These are phyloP conservation scores for Verticillium longisporum DNA, from an alignment of 2,329 filamentous ascomycete genomes.

Conservation along the genomic window DNA sequence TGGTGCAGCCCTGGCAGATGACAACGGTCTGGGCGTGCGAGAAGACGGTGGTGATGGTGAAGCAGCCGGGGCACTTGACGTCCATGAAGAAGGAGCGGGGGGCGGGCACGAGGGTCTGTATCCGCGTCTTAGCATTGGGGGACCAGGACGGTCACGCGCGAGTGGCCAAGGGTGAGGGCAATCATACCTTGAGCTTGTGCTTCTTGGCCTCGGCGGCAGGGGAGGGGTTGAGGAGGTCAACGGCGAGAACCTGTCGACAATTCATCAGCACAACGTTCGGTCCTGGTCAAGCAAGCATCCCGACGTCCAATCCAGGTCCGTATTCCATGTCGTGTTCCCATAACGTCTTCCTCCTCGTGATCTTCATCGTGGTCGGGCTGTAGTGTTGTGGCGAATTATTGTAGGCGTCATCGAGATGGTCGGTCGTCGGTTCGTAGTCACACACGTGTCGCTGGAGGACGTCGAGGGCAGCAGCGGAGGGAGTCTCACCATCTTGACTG, in stretches of 20 bases:
- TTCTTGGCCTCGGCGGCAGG: slow-evolving; percentile 97
- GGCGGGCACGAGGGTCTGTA: slow-evolving; percentile 82
- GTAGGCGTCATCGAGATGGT: slow-evolving; percentile 11
- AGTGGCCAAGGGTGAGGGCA: slow-evolving; percentile 1
- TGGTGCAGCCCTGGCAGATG: slow-evolving; percentile 99
- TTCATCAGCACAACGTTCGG: slow-evolving; percentile 16
- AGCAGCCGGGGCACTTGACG: slow-evolving; percentile 99
- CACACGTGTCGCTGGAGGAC: slow-evolving; percentile 8
- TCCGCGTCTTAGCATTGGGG: slow-evolving; percentile 10
- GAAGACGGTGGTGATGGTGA: slow-evolving; percentile 99
- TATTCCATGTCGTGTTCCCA: slow-evolving; percentile 3
- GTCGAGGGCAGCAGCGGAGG: slow-evolving; percentile 11
- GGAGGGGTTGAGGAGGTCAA: slow-evolving; percentile 99
- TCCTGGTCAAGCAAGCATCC: slow-evolving; percentile 4
- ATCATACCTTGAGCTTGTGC: slow-evolving; percentile 98
- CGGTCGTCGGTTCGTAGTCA: slow-evolving; percentile 7
- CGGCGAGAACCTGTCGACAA: slow-evolving; percentile 67
- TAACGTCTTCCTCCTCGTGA: slow-evolving; percentile 6
- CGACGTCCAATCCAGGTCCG: not conserved
- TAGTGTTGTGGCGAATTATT: slow-evolving; percentile 9
- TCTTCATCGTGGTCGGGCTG: not conserved
- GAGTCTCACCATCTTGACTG: slow-evolving; percentile 63
- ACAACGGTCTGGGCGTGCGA: slow-evolving; percentile 99
- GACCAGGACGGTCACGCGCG: not conserved
- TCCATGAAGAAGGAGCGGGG: slow-evolving; percentile 99